Evolutionary conservation across 2,329 filamentous ascomycete species (phyloP).

Genomic region (Chalaropsis ovoidea): DNA sequence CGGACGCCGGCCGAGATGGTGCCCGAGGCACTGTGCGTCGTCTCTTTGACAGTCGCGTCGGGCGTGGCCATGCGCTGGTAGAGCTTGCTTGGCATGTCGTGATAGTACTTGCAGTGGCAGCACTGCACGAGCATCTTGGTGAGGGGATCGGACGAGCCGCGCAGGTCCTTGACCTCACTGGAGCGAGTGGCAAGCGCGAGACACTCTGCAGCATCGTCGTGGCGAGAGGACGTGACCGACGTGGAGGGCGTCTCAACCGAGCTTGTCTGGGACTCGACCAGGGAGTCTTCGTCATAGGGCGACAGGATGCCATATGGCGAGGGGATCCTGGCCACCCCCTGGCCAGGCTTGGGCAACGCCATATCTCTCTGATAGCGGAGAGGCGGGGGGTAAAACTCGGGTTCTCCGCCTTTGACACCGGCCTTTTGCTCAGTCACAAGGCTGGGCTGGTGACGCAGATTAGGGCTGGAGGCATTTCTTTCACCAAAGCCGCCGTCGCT

Average conservation of each 20-base stretch:
- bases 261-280: constrained; percentile 15
- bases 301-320: constrained; percentile 20
- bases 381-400: constrained; percentile 5
- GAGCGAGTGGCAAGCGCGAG: not conserved
- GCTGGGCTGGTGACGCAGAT: not conserved
- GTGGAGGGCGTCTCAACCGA: constrained; percentile 15
- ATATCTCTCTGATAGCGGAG: constrained; percentile 13
- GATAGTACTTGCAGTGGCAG: constrained; percentile 53
- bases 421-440: not conserved
- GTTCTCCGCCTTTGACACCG: not conserved
- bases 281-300: constrained; percentile 20
- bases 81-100: constrained; percentile 54
- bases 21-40: constrained; percentile 44
- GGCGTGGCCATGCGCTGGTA: constrained; percentile 56
- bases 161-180: constrained; percentile 14
- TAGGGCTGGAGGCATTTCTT: not conserved
- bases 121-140: constrained; percentile 58
- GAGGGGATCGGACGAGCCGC: constrained; percentile 34
- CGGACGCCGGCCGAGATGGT: constrained; percentile 51
- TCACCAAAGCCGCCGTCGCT: constrained; percentile 19
- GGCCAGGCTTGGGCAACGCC: not conserved
- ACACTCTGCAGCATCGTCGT: not conserved
- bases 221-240: constrained; percentile 11
- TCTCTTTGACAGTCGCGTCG: constrained; percentile 44
- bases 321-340: not conserved